These are phyloP conservation scores for Elongisporangium prolatum DNA, from an alignment of 352 stramenopile species.

Conservation along the genomic window DNA sequence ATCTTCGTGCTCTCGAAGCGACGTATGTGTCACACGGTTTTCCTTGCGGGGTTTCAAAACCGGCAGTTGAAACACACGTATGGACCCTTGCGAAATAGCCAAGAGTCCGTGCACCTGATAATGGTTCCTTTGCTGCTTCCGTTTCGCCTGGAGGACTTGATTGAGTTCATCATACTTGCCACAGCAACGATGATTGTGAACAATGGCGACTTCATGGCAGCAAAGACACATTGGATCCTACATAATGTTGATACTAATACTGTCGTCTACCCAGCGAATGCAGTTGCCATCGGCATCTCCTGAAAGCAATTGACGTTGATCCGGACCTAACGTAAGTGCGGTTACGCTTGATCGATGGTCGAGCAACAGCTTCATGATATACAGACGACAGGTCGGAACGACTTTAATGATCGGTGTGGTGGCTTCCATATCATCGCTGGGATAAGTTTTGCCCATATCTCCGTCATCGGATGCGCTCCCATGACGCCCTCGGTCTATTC, in stretches of 20 bases:
- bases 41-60: neutral
- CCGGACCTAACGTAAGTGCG: conserved; percentile 38
- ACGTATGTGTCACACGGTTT: neutral
- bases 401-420: conserved; percentile 21
- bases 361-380: conserved; percentile 69
- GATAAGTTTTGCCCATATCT: neutral
- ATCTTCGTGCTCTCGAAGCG: too few species aligned
- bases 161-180: too few species aligned
- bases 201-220: neutral
- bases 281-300: conserved; percentile 61
- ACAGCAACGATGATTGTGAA: too few species aligned
- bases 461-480: neutral
- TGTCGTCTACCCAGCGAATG: conserved; percentile 82
- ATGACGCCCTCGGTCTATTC: neutral
- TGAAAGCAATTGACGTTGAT: conserved; percentile 69
- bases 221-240: conserved; percentile 14
- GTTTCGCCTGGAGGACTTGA: too few species aligned
- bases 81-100: neutral
- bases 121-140: neutral
- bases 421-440: neutral
- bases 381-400: conserved; percentile 62
- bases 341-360: conserved; percentile 63
- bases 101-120: neutral
- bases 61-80: neutral
- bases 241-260: conserved; percentile 50